phyloP scores from a whole-genome alignment of 306 rosid genomes.

The Lupinus albus region DNA sequence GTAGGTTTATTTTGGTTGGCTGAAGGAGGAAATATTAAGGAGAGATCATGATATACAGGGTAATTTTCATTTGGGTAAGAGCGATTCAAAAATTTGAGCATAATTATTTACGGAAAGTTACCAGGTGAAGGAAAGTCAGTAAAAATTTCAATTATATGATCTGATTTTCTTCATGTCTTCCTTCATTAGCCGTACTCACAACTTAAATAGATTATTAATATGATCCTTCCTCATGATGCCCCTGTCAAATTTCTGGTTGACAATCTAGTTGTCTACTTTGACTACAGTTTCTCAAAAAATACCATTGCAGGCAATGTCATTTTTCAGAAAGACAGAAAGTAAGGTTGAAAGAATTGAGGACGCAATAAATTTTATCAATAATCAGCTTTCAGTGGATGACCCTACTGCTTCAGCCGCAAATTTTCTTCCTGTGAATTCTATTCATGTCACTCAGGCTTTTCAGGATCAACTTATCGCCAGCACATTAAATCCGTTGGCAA shows the following conservation, averaged over 20 bases:
- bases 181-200: conserved; percentile 21
- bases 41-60: conserved; percentile 22
- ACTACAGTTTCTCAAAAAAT: conserved; percentile 40
- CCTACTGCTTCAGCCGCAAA: conserved; percentile 51
- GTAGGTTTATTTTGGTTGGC: conserved; percentile 22
- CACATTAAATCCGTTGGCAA: conserved; percentile 48
- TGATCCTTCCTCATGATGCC: conserved; percentile 28
- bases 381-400: conserved; percentile 62
- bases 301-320: conserved; percentile 72
- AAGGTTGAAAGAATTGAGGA: conserved; percentile 68
- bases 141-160: conserved; percentile 16
- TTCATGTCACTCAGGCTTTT: conserved; percentile 46
- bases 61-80: conserved; percentile 26
- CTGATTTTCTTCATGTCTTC: conserved; percentile 30
- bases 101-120: conserved; percentile 1
- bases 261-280: conserved; percentile 35
- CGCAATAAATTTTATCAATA: conserved; percentile 70
- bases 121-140: conserved; percentile 22
- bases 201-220: conserved; percentile 17
- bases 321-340: conserved; percentile 55
- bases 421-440: conserved; percentile 52
- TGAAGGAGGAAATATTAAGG: conserved; percentile 14
- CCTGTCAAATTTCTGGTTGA: conserved; percentile 26
- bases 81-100: conserved; percentile 6
- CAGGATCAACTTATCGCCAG: conserved; percentile 57